Conservation (phyloP, 768 basidiomycete species). For the Tricholoma terreum region DNA sequence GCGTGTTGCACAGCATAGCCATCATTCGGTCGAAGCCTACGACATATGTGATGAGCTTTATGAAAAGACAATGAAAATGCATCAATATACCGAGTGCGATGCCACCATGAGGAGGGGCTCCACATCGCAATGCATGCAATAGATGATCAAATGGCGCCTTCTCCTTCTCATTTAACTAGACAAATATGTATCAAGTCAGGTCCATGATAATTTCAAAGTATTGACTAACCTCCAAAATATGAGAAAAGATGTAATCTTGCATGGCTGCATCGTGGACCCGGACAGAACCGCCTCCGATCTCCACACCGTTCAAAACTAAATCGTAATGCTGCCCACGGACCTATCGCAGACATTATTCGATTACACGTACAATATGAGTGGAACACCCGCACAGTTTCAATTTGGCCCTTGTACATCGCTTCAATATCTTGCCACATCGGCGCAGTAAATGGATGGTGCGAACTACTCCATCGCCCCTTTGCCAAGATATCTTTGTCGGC, state of each 20-base stretch:
- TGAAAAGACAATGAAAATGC: slow-evolving; percentile 13
- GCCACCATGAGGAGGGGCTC: slow-evolving; percentile 94
- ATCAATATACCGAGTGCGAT: slow-evolving; percentile 76
- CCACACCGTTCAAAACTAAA: slow-evolving; percentile 88
- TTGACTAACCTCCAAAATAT: slow-evolving; percentile 69
- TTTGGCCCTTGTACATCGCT: slow-evolving; percentile 66
- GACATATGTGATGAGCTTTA: slow-evolving; percentile 8
- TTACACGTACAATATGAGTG: background rate
- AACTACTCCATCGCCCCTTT: slow-evolving; percentile 85
- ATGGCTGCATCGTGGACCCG: slow-evolving; percentile 85
- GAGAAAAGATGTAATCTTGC: slow-evolving; percentile 78
- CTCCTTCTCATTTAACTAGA: slow-evolving; percentile 71
- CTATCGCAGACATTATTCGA: slow-evolving; percentile 31
- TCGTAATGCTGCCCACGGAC: slow-evolving; percentile 96
- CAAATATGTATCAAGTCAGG: slow-evolving; percentile 9
- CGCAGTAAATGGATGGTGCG: slow-evolving; percentile 96
- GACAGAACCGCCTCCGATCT: slow-evolving; percentile 93
- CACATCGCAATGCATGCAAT: slow-evolving; percentile 80
- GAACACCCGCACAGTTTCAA: slow-evolving; percentile 47
- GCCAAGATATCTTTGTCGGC: slow-evolving; percentile 85
- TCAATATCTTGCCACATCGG: slow-evolving; percentile 90
- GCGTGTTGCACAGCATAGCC: slow-evolving; percentile 83
- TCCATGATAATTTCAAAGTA: slow-evolving; percentile 1
- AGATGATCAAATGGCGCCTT: slow-evolving; percentile 78
- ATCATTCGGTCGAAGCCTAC: slow-evolving; percentile 91